Base-by-base conservation (phyloP, 2,329 filamentous ascomycete species). In the Pestalotiopsis sp. region DNA sequence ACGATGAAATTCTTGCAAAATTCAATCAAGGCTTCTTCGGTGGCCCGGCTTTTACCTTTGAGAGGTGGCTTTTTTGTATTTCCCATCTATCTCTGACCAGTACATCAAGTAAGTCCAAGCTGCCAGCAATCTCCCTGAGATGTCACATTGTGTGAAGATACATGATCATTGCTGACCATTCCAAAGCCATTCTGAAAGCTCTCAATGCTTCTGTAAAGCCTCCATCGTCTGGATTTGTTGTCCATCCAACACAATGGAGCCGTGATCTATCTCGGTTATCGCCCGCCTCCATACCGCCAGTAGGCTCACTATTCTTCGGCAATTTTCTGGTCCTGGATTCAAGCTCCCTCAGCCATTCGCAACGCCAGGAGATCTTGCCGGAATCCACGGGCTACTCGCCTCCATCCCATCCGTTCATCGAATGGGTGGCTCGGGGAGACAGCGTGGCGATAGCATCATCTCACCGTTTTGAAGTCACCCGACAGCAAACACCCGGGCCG, bases 1-100 rank as follows among this genome's bases (percentile, higher is more conserved):
- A 66, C 52, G 49, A 41, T 6, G 65, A 66, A 20, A 66, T 66
- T n/a, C 65, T 66, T 3, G 65, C 65, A n/a, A 20, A 52, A 13
- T 59, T 66, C 41, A 59, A 14, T 7, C 20, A n/a, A 13, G 65
- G 65, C 4, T 66, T 66, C 31, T 66, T 66, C 23, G 31, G 65
- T 36, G 65, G 65, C 5, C 52, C 49, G 3, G 52, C 25, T 20
- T 66, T 66, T 20, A 59, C 31, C 4, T 12, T 52, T 20, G 65
- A 66, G 65, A 23, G 52, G 31, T 59, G 31, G 49, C 12, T 59
- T 17, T 17, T 66, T 11, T 66, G 57, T 14, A 25, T 13, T 13
- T 23, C 12, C 36, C n/a, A 14, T 25, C n/a, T 45, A 31, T 58
- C 52, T 40, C 27, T 66, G 7, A 4, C 11, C 23, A 27, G 4